Conservation (phyloP, 2,329 filamentous ascomycete species). For the Fusarium stilboides region DNA sequence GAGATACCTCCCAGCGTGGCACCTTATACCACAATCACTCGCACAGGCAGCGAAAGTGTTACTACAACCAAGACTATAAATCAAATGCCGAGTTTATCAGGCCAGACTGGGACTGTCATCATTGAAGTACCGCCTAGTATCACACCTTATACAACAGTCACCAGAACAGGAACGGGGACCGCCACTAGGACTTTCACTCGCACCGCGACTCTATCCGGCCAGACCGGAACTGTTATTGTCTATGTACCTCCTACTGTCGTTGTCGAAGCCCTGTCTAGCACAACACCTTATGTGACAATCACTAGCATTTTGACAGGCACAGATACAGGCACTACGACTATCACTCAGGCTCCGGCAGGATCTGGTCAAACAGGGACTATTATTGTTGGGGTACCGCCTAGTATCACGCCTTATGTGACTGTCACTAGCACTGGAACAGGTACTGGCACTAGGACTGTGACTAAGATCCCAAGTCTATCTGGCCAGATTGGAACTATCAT, state of each 20-base stretch:
- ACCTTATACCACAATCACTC: neutral
- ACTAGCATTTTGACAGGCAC: neutral
- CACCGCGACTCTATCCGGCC: neutral
- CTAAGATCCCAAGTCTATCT: neutral
- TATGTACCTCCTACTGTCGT: neutral
- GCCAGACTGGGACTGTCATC: neutral
- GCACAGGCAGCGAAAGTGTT: neutral
- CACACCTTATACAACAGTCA: neutral
- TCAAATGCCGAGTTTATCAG: neutral
- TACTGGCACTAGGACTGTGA: neutral
- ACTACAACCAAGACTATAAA: neutral
- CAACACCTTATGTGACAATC: neutral
- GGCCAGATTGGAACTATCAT: slow-evolving; percentile 5
- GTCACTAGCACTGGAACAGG: no score
- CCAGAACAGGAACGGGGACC: neutral
- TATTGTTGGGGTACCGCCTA: neutral
- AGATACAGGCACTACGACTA: no score
- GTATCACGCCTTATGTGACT: no score
- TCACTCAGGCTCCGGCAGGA: no score
- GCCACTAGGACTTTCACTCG: neutral
- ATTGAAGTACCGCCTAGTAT: neutral
- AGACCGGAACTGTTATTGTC: neutral
- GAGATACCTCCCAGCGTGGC: neutral
- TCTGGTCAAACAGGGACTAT: neutral
- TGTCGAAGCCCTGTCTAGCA: no score